Evolutionary conservation across 1,284 basidiomycete species (phyloP), one percentile per base, ranked within the genome.

Genomic region (Fomitopsis pinicola): DNA sequence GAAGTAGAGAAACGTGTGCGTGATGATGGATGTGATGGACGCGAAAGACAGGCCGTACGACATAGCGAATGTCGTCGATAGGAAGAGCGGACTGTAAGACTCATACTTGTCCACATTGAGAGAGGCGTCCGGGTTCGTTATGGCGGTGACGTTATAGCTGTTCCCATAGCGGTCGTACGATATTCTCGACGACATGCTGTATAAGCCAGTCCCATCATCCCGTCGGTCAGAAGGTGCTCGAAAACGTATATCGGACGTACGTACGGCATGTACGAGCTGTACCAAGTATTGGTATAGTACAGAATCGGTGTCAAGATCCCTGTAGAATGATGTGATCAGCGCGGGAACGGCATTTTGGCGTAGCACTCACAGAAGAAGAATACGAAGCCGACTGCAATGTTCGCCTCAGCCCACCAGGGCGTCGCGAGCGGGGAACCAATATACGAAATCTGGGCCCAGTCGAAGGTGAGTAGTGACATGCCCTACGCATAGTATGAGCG

Each of bases 1-100:
- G 80, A 92, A 91, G 75, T 89, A 90, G n/a, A 96, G 79, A 63
- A 84, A 79, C 0, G 91, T 89, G 73, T 96, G 93, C 17, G 88
- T 87, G 61, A 91, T 68, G 7, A 87, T 79, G 66, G 76, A 62
- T 17, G 85, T 81, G 69, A 85, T 85, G 19, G 81, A 81, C 1
- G 85, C 84, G 64, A 88, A 87, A 6, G 82, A 84, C 5, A 86
- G 77, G 42, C 84, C 85, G 66, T 87, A 87, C 50, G 83, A 81
- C 26, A 89, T 76, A n/a, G 85, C 83, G 65, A 89, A 87, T 8
- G 84, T 85, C 26, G 82, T 75, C 0, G 91, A 88, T 19, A 96
- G 78, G 76, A 80, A 87, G 42, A 87, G 73, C 0, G 85, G 85
- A 67, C 83, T 85, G 75, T 87, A 87, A 0, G 71, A 73, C 55